Percentiles rank a stretch among this genome's conserved stretches.
Evolutionary conservation across 768 basidiomycete genomes (phyloP).

Genomic region (Scleroderma citrinum): DNA sequence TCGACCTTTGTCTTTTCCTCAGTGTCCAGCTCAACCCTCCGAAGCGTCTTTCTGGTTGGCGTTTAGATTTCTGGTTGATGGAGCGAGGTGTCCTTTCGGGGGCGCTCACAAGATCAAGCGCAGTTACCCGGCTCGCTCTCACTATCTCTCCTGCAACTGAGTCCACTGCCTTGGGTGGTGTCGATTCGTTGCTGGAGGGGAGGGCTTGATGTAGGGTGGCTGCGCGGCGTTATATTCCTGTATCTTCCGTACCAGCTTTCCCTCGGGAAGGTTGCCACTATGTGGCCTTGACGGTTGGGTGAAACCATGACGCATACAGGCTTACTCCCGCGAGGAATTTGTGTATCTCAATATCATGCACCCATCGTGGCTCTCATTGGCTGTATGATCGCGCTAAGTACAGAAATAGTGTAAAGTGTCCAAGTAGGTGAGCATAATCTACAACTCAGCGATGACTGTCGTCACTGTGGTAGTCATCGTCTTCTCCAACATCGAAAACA

Average conservation of each 20-base stretch:
- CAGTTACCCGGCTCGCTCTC: conserved; percentile 32
- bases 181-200: conserved; percentile 42
- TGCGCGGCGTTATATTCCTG: conserved; percentile 75
- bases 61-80: conserved; percentile 67
- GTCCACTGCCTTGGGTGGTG: conserved; percentile 41
- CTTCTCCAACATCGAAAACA: conserved; percentile 53
- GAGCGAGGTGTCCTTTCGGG: conserved; percentile 58
- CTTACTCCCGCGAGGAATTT: not conserved
- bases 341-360: not conserved
- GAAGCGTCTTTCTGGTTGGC: conserved; percentile 55
- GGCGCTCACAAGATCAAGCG: conserved; percentile 48
- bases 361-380: not conserved
- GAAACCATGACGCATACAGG: conserved; percentile 76
- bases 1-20: conserved; percentile 23
- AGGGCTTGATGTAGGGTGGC: conserved; percentile 39
- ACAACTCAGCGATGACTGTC: not conserved
- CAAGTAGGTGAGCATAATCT: not conserved
- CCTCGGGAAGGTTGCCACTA: conserved; percentile 49
- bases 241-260: conserved; percentile 59
- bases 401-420: not conserved
- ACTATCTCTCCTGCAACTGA: conserved; percentile 32
- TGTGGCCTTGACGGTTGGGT: conserved; percentile 78
- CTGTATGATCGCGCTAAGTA: no score
- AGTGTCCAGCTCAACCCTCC: conserved; percentile 63
- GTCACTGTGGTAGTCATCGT: conserved; percentile 39